Evolutionary conservation across 345 rosid genomes (phyloP).

Genomic region (Arabidopsis suecica): DNA sequence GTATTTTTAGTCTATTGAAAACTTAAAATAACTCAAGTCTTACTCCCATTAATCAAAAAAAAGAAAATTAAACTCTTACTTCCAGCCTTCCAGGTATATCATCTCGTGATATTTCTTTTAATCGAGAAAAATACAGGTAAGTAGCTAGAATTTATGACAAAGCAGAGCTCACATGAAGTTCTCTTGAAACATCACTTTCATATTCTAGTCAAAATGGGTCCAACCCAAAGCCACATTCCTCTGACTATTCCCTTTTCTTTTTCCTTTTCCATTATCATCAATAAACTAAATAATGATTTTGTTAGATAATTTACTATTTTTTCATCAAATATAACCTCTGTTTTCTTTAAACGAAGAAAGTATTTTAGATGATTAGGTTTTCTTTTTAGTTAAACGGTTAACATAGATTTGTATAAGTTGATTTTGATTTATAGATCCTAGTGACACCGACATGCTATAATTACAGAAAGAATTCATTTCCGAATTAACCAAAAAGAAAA

Average conservation of each 20-base stretch:
- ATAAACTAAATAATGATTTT: background rate
- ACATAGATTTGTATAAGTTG: too few relatives aligned
- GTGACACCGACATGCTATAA: too few relatives aligned
- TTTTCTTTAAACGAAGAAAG: background rate
- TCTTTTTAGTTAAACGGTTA: background rate
- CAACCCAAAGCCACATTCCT: conserved; percentile 27
- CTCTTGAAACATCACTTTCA: conserved; percentile 34
- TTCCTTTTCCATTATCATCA: background rate
- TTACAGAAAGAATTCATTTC: too few relatives aligned
- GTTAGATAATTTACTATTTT: background rate
- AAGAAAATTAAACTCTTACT: background rate
- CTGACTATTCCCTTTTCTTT: conserved; percentile 9
- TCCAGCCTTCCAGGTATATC: background rate
- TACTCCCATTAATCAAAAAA: background rate
- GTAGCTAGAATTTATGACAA: conserved; percentile 39
- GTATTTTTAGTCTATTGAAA: background rate
- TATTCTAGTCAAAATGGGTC: conserved; percentile 35
- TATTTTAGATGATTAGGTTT: background rate
- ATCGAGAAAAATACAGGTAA: conserved; percentile 12
- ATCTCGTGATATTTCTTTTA: conserved; percentile 24
- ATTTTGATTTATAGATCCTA: too few relatives aligned
- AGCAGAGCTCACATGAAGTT: conserved; percentile 40
- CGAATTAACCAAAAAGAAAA: background rate
- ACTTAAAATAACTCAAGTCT: background rate
- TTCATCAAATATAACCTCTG: background rate